Base-by-base conservation (phyloP, 2,329 filamentous ascomycete genomes). In the Sporothrix euskadiensis region DNA sequence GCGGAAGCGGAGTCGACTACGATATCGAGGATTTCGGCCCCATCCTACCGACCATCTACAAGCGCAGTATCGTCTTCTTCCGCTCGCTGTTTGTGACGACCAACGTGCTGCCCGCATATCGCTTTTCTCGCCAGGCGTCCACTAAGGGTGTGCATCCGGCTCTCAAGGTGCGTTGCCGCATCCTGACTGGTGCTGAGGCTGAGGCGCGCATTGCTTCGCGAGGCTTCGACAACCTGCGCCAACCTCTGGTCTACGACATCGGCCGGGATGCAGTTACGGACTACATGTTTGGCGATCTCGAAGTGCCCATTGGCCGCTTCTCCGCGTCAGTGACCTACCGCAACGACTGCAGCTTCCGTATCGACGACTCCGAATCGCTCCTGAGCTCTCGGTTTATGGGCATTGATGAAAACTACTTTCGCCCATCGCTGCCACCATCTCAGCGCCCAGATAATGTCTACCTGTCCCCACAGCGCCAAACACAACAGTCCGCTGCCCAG, bases 11-110 rank as follows among this genome's bases (percentile, higher is more conserved):
- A 49, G 74, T 44, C 73, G 80, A 85, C 80, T 80, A 86, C 76
- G 78, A 81, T 44, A 78, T 80, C 19, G 85, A 88, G 66, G 88
- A 88, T 79, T 93, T 90, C 80, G 88, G 87, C 8, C 84, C 85
- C 12, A 85, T 84, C 44, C 84, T 98, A 70, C 94, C 96, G 16
- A 95, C 93, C 71, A 90, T 97, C 74, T 99, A 99, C 86, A 99
- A 99, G 84, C 96, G 97, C 83, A 94, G 93, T 78, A 97, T 99
- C 76, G 92, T 98, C 77, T 90, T 98, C 78, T 98, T 98, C 82
- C 89, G 96, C 74, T 94, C 94, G 1, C 86, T 99, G 63, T 97
- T 93, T 81, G 89, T 93, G 69, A 92, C 92, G 72, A 89, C 93
- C 56, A 91, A 93, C 78, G 88, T 98, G 75, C 84, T 97, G 75